Conservation (phyloP, 352 stramenopile species). For the Pythium phragmitis region DNA sequence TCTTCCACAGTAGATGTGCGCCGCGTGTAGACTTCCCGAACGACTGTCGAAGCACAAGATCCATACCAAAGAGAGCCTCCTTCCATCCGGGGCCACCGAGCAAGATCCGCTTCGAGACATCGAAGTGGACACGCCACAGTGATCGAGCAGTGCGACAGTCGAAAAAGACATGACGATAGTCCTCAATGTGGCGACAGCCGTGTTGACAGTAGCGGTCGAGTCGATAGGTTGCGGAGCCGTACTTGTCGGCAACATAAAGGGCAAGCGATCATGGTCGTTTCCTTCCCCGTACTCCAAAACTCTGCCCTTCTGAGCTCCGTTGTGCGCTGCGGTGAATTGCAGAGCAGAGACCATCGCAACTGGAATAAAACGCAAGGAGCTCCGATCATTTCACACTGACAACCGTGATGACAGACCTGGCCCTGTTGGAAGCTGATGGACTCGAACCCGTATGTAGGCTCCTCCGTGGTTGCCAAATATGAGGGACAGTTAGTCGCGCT, state of each 20-base stretch:
- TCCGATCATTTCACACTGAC: no score
- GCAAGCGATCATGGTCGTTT: no score
- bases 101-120: conserved; percentile 4
- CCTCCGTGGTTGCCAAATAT: no score
- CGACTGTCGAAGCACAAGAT: background rate
- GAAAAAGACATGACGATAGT: conserved; percentile 10
- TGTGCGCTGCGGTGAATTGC: no score
- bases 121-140: conserved; percentile 1
- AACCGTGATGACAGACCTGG: no score
- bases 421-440: no score
- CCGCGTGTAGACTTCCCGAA: background rate
- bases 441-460: no score
- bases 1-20: background rate
- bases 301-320: no score
- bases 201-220: conserved; percentile 5
- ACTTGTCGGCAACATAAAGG: conserved; percentile 7
- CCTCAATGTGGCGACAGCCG: background rate
- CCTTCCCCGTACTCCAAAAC: no score
- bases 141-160: background rate
- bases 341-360: no score
- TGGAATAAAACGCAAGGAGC: no score
- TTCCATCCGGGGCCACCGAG: background rate
- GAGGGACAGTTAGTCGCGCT: no score
- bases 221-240: conserved; percentile 4
- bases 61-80: background rate